Evolutionary conservation across 495 filamentous ascomycete genomes (phyloP), one percentile per base, ranked within the genome.

Genomic region (Xylaria grammica): DNA sequence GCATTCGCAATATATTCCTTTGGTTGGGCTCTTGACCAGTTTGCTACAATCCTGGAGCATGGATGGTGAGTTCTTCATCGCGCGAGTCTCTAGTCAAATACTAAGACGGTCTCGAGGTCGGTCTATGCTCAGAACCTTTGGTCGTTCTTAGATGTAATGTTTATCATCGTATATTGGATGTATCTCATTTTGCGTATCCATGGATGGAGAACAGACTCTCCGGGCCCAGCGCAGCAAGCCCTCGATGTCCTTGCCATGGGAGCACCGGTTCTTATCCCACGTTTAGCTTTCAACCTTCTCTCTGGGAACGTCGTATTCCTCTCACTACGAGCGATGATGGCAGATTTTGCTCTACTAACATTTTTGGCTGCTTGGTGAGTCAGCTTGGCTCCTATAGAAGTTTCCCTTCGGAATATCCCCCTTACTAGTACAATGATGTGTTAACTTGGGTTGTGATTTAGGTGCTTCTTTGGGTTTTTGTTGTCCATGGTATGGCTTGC

Each of bases 111-210:
- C 40, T 38, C 24, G 24, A 91, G 89, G 89, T 81, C 84, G 50
- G 90, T 91, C 7, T 90, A 91, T 69, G 90, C 89, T 5, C 87
- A 92, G 68, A 90, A 91, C 66, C 80, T 92, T 20, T 92, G 89
- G 89, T 89, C 89, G 0, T 92, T 92, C 72, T 82, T 92, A 15
- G 89, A 92, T 66, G 82, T 90, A 32, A 85, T 84, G 20, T 92
- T 91, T 69, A 79, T 83, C 24, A 22, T 75, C 50, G 86, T 91
- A 26, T 91, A 88, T 69, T 74, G 78, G 63, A 67, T 78, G 59
- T 92, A 91, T 69, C 72, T 90, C 10, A 55, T 79, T 44, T 66
- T 91, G 22, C 87, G 89, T 20, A 67, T 90, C 2, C 82, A 88
- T 68, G 86, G 83, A 17, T 81, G 83, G 70, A 69, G 71, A 19